These are phyloP conservation scores for Lactifluus subvellereus DNA, from an alignment of 768 basidiomycete genomes.

Conservation along the genomic window DNA sequence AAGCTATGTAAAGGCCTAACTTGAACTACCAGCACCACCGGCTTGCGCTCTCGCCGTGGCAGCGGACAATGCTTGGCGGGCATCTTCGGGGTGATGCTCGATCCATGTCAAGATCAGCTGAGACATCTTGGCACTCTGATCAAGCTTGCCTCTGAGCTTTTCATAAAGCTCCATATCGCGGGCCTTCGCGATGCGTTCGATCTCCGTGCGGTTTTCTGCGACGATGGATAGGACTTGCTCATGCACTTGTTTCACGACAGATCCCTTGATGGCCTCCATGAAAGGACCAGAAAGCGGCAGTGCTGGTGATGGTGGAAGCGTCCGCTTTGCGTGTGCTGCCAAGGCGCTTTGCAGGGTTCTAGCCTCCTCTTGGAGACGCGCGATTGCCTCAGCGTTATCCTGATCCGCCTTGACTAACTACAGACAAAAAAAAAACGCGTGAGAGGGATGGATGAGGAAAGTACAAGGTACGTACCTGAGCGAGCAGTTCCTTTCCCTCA, in stretches of 20 bases:
- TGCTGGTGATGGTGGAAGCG: neutral
- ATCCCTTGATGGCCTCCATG: conserved; percentile 6
- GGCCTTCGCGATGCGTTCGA: conserved; percentile 2
- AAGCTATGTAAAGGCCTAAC: neutral
- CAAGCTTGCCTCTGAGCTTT: conserved; percentile 11
- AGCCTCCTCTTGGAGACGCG: conserved; percentile 11
- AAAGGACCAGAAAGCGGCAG: conserved; percentile 4
- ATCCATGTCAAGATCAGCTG: conserved; percentile 15
- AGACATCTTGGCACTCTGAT: conserved; percentile 11
- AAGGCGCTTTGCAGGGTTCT: conserved; percentile 1
- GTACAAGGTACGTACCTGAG: conserved; percentile 23
- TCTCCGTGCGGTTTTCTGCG: neutral
- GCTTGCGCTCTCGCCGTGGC: neutral
- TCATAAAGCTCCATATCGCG: conserved; percentile 19
- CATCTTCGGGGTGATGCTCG: conserved; percentile 13
- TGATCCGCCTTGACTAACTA: conserved; percentile 20
- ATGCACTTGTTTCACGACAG: conserved; percentile 3
- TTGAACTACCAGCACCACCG: neutral
- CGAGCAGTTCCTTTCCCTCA: conserved; percentile 18
- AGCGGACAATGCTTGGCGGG: neutral
- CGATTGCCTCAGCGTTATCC: conserved; percentile 10
- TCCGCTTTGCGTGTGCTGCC: conserved; percentile 4
- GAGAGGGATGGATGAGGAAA: neutral
- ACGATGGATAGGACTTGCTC: conserved; percentile 14
- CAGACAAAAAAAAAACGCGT: neutral